Evolutionary conservation across 371 early-diverging fungal species (phyloP).

Genomic region (Apophysomyces elegans): DNA sequence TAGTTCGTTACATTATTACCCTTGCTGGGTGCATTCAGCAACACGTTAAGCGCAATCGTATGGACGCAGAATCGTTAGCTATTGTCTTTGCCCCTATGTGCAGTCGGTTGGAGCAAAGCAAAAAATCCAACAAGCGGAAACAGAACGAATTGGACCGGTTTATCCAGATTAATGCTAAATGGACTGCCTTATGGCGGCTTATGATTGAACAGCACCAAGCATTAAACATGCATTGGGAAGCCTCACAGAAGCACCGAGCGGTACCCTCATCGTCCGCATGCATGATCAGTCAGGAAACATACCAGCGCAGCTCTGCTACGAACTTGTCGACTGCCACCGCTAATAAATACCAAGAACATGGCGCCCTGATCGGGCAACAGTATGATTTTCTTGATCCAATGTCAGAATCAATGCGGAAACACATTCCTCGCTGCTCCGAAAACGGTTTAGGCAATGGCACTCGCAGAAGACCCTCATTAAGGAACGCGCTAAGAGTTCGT

Average conservation of each 20-base stretch:
- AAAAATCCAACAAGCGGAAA: conserved; percentile 13
- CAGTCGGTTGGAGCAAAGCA: conserved; percentile 43
- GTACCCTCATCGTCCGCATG: not conserved
- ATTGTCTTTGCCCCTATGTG: conserved; percentile 51
- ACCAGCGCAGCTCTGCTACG: not conserved
- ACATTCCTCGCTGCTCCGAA: too few relatives aligned
- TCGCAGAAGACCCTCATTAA: too few relatives aligned
- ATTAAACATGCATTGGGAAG: conserved; percentile 15
- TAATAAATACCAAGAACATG: not conserved
- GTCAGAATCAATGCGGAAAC: not conserved
- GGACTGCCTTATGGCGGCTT: conserved; percentile 44
- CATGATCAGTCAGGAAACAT: not conserved
- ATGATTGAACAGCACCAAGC: conserved; percentile 47
- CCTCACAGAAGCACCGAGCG: not conserved
- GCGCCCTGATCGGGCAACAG: not conserved
- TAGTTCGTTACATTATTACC: conserved; percentile 39
- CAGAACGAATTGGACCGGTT: conserved; percentile 19
- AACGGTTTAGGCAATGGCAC: too few relatives aligned
- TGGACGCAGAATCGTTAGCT: conserved; percentile 51
- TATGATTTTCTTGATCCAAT: not conserved
- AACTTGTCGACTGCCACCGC: not conserved
- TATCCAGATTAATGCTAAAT: conserved; percentile 38
- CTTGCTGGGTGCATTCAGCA: conserved; percentile 33
- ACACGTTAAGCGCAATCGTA: conserved; percentile 33
- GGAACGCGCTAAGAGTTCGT: too few relatives aligned